Conservation (phyloP, 208 protist species). For the Endotrypanum monterogeii region DNA sequence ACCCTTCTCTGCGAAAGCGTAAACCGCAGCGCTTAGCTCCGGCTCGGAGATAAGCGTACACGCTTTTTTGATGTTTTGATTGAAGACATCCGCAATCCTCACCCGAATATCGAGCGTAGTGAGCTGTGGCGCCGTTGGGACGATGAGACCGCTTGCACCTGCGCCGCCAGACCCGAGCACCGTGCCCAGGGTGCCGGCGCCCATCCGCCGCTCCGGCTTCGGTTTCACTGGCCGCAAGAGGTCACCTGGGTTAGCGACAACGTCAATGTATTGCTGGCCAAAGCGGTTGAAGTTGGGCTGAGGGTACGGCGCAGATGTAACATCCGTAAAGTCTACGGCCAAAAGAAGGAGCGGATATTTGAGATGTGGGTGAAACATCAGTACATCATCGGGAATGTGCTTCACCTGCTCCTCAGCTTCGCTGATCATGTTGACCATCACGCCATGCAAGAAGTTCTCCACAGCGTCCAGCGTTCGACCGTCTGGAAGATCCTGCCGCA, state of each 20-base stretch:
- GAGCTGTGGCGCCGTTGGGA: constrained; percentile 51
- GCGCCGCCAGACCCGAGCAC: constrained; percentile 3
- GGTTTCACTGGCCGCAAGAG: constrained; percentile 75
- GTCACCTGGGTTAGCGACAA: constrained; percentile 84
- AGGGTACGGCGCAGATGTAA: constrained; percentile 74
- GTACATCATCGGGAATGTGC: constrained; percentile 77
- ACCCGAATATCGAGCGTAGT: constrained; percentile 79
- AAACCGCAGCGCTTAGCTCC: constrained; percentile 86
- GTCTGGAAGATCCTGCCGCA: constrained; percentile 57
- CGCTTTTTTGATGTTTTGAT: constrained; percentile 65
- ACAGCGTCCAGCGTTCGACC: constrained; percentile 82
- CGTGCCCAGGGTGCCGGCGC: constrained; percentile 7
- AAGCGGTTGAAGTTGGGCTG: constrained; percentile 89
- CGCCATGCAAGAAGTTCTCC: constrained; percentile 72
- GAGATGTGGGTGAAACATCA: constrained; percentile 78
- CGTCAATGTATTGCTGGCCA: constrained; percentile 90
- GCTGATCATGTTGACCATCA: constrained; percentile 82
- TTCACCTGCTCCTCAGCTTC: constrained; percentile 73
- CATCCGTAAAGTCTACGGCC: constrained; percentile 79
- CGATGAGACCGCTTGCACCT: constrained; percentile 22
- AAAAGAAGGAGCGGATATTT: constrained; percentile 88
- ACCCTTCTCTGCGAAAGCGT: constrained; percentile 87
- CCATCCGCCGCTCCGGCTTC: constrained; percentile 37
- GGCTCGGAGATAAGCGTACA: constrained; percentile 84
- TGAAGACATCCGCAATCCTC: constrained; percentile 89